Evolutionary conservation across 768 basidiomycete genomes (phyloP).

Genomic region (Lactarius sp.): DNA sequence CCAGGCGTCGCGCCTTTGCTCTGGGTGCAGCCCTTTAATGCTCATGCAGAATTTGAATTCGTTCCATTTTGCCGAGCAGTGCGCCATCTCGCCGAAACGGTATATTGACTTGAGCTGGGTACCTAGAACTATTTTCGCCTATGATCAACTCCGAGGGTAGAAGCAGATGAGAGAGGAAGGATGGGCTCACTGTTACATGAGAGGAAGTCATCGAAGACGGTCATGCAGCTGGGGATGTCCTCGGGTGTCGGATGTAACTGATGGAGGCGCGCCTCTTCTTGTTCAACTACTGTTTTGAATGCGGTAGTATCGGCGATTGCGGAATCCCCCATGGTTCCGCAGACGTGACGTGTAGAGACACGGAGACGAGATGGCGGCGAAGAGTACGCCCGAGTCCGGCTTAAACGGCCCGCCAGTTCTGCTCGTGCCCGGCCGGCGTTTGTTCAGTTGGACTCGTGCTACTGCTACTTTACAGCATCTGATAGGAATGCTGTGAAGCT

Average conservation of each 20-base stretch:
- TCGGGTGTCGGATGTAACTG: slow-evolving; percentile 66
- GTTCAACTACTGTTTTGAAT: slow-evolving; percentile 52
- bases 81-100: slow-evolving; percentile 68
- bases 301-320: slow-evolving; percentile 28
- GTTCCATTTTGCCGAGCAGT: slow-evolving; percentile 73
- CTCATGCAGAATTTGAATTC: slow-evolving; percentile 96
- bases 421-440: too few species aligned
- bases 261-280: slow-evolving; percentile 65
- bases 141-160: not conserved
- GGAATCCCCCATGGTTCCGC: not conserved
- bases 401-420: not conserved
- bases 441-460: too few species aligned
- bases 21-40: slow-evolving; percentile 70
- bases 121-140: slow-evolving; percentile 31
- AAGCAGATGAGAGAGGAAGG: not conserved
- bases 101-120: slow-evolving; percentile 83
- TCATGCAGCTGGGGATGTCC: slow-evolving; percentile 81
- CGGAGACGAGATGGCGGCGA: too few species aligned
- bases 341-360: too few species aligned
- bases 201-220: slow-evolving; percentile 65
- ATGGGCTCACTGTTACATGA: slow-evolving; percentile 56
- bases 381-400: not conserved
- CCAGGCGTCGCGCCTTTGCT: slow-evolving; percentile 79
- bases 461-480: too few species aligned
- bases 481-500: not conserved